Percentiles rank a stretch among this genome's conserved stretches.
Evolutionary conservation across 1,284 basidiomycete species (phyloP).

Genomic region (Ustilago esculenta): DNA sequence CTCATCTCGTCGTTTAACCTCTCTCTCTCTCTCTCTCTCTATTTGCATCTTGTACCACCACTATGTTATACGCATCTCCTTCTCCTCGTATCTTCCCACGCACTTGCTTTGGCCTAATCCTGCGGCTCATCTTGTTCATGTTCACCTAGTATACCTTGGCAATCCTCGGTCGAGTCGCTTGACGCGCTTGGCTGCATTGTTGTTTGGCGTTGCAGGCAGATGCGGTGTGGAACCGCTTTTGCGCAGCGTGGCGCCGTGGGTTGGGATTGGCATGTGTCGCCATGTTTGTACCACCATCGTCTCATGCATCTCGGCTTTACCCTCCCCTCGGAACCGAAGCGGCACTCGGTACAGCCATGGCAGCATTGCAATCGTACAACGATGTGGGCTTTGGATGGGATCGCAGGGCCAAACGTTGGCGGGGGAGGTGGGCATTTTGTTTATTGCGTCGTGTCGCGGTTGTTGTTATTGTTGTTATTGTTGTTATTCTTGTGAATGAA

Average conservation of each 20-base stretch:
- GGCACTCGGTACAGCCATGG: no score
- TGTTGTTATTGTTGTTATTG: no score
- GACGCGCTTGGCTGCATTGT: no score
- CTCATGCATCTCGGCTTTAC: background rate
- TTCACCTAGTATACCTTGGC: constrained; percentile 27
- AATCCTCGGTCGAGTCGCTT: background rate
- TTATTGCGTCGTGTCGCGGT: no score
- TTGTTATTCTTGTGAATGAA: no score
- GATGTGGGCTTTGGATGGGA: no score
- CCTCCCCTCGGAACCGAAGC: no score
- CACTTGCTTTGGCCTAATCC: constrained; percentile 15
- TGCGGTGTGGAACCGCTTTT: constrained; percentile 6
- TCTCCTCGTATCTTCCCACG: constrained; percentile 7
- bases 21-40: constrained; percentile 12
- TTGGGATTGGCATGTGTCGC: no score
- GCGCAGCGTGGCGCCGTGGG: background rate
- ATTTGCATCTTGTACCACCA: constrained; percentile 42
- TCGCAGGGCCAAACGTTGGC: no score
- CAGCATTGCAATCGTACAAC: no score
- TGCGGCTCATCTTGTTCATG: background rate
- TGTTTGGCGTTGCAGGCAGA: constrained; percentile 21
- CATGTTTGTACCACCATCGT: constrained; percentile 16
- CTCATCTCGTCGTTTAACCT: constrained; percentile 3
- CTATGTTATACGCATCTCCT: constrained; percentile 13
- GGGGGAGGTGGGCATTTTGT: no score